Evolutionary conservation across 805 yeast species (phyloP).

Genomic region (Lipomyces japonicus): DNA sequence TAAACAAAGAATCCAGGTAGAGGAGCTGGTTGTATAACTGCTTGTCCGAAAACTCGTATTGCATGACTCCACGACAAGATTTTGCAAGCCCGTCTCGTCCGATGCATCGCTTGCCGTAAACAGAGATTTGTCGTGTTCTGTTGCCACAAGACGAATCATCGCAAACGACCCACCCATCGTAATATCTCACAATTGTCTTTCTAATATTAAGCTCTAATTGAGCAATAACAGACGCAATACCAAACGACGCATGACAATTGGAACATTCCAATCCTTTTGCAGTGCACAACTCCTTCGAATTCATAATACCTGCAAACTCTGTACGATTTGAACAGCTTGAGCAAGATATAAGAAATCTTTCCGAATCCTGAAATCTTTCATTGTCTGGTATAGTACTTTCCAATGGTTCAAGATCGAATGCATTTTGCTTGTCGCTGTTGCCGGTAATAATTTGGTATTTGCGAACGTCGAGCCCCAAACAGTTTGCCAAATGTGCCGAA

Average conservation of each 20-base stretch:
- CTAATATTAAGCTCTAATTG: conserved; percentile 77
- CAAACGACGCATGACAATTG: conserved; percentile 52
- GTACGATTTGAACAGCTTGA: conserved; percentile 54
- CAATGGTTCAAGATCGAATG: conserved; percentile 51
- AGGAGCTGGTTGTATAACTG: conserved; percentile 80
- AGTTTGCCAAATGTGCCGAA: conserved; percentile 66
- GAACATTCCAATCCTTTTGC: conserved; percentile 70
- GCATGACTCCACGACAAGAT: conserved; percentile 77
- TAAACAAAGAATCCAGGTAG: conserved; percentile 74
- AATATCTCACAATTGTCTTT: conserved; percentile 65
- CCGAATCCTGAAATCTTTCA: conserved; percentile 72
- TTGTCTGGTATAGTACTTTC: conserved; percentile 77
- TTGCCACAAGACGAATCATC: conserved; percentile 80
- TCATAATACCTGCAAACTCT: conserved; percentile 69
- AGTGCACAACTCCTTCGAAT: conserved; percentile 49
- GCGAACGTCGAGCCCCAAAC: conserved; percentile 72
- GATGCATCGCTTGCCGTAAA: conserved; percentile 82
- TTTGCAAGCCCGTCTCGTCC: conserved; percentile 58
- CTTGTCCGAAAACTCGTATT: conserved; percentile 70
- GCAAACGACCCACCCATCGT: conserved; percentile 82
- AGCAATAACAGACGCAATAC: conserved; percentile 54
- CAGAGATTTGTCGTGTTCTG: conserved; percentile 78
- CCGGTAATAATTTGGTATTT: conserved; percentile 44
- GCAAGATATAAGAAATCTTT: conserved; percentile 57
- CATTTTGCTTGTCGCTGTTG: conserved; percentile 18